phyloP scores from a whole-genome alignment of 1,139 yeast species.

The Candida albicans region DNA sequence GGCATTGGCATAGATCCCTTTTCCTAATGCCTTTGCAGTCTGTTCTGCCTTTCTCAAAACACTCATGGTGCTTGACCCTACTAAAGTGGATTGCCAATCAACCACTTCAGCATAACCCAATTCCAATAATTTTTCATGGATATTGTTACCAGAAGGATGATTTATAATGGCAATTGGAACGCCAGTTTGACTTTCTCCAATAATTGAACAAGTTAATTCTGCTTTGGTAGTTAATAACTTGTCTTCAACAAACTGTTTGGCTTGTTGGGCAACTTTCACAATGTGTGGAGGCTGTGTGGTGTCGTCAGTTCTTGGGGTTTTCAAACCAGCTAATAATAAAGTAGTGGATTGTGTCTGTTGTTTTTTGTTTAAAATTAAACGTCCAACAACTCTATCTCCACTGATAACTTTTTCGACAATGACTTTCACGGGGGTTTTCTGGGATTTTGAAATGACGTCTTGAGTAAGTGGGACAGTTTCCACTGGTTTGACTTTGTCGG shows the following conservation, averaged over 20 bases:
- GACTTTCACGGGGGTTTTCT: conserved; percentile 45
- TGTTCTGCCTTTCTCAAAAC: conserved; percentile 65
- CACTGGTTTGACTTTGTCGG: conserved; percentile 17
- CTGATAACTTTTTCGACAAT: conserved; percentile 74
- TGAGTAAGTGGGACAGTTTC: conserved; percentile 37
- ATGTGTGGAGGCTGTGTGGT: conserved; percentile 36
- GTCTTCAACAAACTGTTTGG: conserved; percentile 66
- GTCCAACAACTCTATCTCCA: conserved; percentile 71
- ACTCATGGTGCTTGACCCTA: conserved; percentile 68
- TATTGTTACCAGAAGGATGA: conserved; percentile 71
- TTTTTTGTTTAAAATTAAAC: conserved; percentile 48
- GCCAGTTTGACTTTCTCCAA: conserved; percentile 65
- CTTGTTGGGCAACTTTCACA: conserved; percentile 66
- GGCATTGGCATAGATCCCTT: conserved; percentile 58
- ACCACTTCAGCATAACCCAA: conserved; percentile 73
- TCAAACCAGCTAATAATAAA: conserved; percentile 70
- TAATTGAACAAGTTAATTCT: conserved; percentile 49
- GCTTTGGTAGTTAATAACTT: conserved; percentile 64
- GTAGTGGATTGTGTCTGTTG: conserved; percentile 57
- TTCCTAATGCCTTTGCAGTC: conserved; percentile 60
- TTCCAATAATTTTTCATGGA: conserved; percentile 65
- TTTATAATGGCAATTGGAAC: conserved; percentile 61
- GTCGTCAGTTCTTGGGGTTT: conserved; percentile 67
- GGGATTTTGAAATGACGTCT: conserved; percentile 37
- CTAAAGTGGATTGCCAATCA: conserved; percentile 78